Conservation (phyloP, 2,329 filamentous ascomycete genomes). For the Aspergillus viridinutans region DNA sequence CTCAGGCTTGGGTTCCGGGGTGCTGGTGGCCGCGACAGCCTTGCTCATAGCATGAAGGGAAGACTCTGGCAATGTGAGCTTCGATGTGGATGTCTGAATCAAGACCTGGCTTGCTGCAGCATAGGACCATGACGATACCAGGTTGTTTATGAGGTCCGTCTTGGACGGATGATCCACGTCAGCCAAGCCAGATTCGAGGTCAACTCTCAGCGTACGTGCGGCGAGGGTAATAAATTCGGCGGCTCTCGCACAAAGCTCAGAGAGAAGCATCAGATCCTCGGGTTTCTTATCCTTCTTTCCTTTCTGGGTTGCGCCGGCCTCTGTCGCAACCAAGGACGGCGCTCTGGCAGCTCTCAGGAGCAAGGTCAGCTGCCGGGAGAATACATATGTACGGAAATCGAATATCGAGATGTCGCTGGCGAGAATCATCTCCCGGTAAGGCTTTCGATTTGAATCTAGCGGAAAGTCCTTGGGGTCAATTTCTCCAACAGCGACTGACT, state of each 20-base stretch:
- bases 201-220: conserved; percentile 72
- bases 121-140: conserved; percentile 47
- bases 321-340: conserved; percentile 30
- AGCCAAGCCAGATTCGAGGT: conserved; percentile 63
- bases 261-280: conserved; percentile 75
- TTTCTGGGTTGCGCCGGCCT: conserved; percentile 31
- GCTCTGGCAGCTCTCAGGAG: conserved; percentile 76
- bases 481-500: conserved; percentile 19
- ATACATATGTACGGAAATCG: conserved; percentile 92
- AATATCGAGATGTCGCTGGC: conserved; percentile 94
- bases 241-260: conserved; percentile 78
- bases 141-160: conserved; percentile 39
- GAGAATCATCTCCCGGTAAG: conserved; percentile 87
- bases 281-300: conserved; percentile 53
- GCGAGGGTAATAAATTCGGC: conserved; percentile 79
- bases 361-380: conserved; percentile 79
- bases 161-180: conserved; percentile 34
- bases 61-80: conserved; percentile 34
- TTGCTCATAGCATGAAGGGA: conserved; percentile 30
- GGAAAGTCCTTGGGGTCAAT: conserved; percentile 35
- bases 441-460: conserved; percentile 60
- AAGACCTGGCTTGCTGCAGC: conserved; percentile 42
- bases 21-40: conserved; percentile 15
- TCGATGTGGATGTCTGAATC: conserved; percentile 35
- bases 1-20: conserved; percentile 22